Conservation (phyloP, 169 alveolate species). For the Plasmodium vinckei region DNA sequence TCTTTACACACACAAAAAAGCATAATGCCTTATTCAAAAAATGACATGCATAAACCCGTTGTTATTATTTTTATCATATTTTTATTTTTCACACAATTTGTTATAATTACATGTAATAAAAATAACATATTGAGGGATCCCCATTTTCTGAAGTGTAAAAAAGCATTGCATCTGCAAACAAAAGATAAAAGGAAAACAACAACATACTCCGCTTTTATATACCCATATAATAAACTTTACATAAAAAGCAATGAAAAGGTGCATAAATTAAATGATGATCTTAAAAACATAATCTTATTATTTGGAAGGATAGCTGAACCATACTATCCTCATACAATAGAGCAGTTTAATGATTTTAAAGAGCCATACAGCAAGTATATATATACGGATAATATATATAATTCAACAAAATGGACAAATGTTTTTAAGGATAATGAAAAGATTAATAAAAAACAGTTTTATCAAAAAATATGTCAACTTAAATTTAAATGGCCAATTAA, state of each 20-base stretch:
- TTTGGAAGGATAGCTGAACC: slow-evolving; percentile 72
- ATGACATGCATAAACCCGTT: not conserved
- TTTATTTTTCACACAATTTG: slow-evolving; percentile 25
- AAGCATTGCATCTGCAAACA: not conserved
- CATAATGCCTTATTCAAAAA: too few species aligned
- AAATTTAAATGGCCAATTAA: slow-evolving; percentile 76
- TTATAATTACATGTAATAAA: slow-evolving; percentile 38
- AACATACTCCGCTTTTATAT: slow-evolving; percentile 3
- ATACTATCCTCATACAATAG: slow-evolving; percentile 63
- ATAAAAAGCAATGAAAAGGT: slow-evolving; percentile 21
- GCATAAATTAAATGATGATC: slow-evolving; percentile 52
- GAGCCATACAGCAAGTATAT: slow-evolving; percentile 75
- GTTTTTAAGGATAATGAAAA: slow-evolving; percentile 38
- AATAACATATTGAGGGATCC: not conserved
- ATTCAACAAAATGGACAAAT: slow-evolving; percentile 47
- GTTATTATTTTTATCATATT: slow-evolving; percentile 40
- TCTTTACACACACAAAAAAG: too few species aligned
- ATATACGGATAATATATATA: slow-evolving; percentile 23
- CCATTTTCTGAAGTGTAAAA: slow-evolving; percentile 14
- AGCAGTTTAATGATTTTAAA: slow-evolving; percentile 56
- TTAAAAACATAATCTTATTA: slow-evolving; percentile 47
- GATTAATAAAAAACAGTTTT: slow-evolving; percentile 43
- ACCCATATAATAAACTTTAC: slow-evolving; percentile 27
- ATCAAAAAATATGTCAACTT: slow-evolving; percentile 65
- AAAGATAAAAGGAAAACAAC: slow-evolving; percentile 6